A percentile compares a stretch with the other conserved stretches of the same genome.
These are phyloP conservation scores for Leptoxyphium fumago DNA, from an alignment of 2,329 filamentous ascomycete species.

Conservation along the genomic window DNA sequence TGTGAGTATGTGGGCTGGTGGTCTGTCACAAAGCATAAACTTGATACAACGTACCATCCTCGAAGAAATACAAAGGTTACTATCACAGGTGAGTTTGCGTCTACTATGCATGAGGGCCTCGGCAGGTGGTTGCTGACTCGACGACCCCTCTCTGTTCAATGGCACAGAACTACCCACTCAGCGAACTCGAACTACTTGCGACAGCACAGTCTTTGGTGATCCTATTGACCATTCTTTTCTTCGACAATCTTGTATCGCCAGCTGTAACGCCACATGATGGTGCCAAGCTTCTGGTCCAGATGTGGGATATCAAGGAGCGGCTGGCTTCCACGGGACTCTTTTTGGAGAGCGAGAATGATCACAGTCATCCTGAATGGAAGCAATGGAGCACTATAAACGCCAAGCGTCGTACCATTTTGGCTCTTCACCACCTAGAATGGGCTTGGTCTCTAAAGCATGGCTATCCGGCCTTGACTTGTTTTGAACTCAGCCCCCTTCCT, in stretches of 20 bases:
- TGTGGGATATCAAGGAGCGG: neutral
- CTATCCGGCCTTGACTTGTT: conserved; percentile 24
- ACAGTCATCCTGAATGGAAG: neutral
- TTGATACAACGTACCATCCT: neutral
- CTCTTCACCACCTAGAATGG: neutral
- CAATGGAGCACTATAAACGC: neutral
- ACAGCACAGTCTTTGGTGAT: neutral
- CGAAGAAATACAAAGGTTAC: neutral
- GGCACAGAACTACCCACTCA: neutral
- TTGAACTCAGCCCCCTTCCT: neutral
- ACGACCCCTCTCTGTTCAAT: neutral
- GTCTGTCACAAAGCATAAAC: neutral
- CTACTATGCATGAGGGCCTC: neutral
- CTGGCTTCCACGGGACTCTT: neutral
- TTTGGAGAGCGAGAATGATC: neutral
- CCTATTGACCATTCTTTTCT: neutral
- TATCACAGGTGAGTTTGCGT: neutral
- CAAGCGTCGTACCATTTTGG: neutral
- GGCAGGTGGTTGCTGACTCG: neutral
- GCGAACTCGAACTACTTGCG: neutral
- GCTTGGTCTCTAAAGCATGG: conserved; percentile 12
- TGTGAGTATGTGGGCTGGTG: neutral
- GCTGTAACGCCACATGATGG: neutral
- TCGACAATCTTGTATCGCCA: neutral
- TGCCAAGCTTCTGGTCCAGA: neutral